Conservation (phyloP, 1,284 basidiomycete species). For the Amylostereum areolatum region DNA sequence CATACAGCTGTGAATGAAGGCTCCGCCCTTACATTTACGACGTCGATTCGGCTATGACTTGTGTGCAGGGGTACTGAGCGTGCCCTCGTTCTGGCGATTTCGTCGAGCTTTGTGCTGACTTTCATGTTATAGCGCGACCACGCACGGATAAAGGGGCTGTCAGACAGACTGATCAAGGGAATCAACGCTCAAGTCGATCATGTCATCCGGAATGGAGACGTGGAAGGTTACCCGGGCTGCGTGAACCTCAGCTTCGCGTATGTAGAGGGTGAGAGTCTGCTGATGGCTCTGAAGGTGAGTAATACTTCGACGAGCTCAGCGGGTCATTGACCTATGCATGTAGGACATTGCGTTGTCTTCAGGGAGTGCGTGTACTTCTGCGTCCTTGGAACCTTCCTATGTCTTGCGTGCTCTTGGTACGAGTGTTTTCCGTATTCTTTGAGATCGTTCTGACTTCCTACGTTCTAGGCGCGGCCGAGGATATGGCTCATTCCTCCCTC, state of each 20-base stretch:
- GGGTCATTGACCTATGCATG: not conserved
- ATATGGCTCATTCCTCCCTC: slow-evolving; percentile 98
- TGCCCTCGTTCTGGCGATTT: slow-evolving; percentile 3
- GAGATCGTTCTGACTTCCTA: slow-evolving; percentile 7
- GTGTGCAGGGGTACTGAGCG: slow-evolving; percentile 89
- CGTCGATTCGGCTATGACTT: slow-evolving; percentile 56
- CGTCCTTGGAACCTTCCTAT: slow-evolving; percentile 97
- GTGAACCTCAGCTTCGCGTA: slow-evolving; percentile 96
- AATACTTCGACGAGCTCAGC: not conserved
- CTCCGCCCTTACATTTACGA: slow-evolving; percentile 8
- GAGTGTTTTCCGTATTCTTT: slow-evolving; percentile 11
- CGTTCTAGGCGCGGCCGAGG: slow-evolving; percentile 80
- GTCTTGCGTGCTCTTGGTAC: slow-evolving; percentile 91
- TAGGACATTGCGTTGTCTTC: slow-evolving; percentile 96
- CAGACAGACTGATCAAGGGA: slow-evolving; percentile 77
- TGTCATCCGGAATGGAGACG: slow-evolving; percentile 92
- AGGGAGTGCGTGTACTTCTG: slow-evolving; percentile 97
- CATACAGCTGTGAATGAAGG: slow-evolving; percentile 6
- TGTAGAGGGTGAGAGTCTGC: slow-evolving; percentile 94
- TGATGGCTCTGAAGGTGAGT: slow-evolving; percentile 97
- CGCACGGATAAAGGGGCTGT: slow-evolving; percentile 68
- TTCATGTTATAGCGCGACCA: slow-evolving; percentile 68
- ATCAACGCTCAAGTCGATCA: slow-evolving; percentile 84
- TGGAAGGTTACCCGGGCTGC: slow-evolving; percentile 85
- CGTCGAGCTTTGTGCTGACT: slow-evolving; percentile 16